Base-by-base conservation (phyloP, 2,329 filamentous ascomycete species). In the Apiospora rasikravindrae region DNA sequence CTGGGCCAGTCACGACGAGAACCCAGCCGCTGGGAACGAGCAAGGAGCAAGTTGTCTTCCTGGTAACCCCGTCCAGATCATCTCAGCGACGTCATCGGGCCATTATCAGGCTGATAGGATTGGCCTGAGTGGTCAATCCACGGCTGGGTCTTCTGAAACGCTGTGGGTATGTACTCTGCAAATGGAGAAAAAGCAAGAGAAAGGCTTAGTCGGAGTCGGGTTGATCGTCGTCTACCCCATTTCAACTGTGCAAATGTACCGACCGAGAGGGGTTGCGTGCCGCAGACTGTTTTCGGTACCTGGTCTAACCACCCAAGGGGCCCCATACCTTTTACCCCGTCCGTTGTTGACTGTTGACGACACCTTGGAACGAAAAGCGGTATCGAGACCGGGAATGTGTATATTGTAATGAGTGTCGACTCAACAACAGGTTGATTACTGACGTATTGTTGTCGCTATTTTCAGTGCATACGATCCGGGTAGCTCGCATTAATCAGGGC, bases 201-300 rank as follows among this genome's bases (percentile, higher is more conserved):
- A 22, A 40, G 57, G 57, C 33, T 64, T 64, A 37, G 57, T 40
- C 29, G 49, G n/a, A 37, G 57, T 40, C 29, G 49, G n/a, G 19
- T 40, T 64, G 57, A 64, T 64, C 57, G 57, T 64, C 57, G 33
- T 64, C 19, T 64, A 64, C 57, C 57, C 57, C 57, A 40, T 64
- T 40, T 13, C 57, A 10, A 33, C 57, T 61, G 29, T 11, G 53
- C 53, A 37, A 61, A 64, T 64, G 19, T 26, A 33, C 53, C 53
- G 19, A 37, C 53, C 7, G 19, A 29, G 29, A 37, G 33, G 26
- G 26, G 51, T 57, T n/a, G 45, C 22, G 10, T 47, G 45, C 45
- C 14, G 29, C 33, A 14, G 33, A 19, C 7, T n/a, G 19, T 14
- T 33, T 19, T 37, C 26, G 24, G 14, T 29, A 19, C 6, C 14